phyloP scores from a whole-genome alignment of 257 asterid species.

The Eustoma russellianum region DNA sequence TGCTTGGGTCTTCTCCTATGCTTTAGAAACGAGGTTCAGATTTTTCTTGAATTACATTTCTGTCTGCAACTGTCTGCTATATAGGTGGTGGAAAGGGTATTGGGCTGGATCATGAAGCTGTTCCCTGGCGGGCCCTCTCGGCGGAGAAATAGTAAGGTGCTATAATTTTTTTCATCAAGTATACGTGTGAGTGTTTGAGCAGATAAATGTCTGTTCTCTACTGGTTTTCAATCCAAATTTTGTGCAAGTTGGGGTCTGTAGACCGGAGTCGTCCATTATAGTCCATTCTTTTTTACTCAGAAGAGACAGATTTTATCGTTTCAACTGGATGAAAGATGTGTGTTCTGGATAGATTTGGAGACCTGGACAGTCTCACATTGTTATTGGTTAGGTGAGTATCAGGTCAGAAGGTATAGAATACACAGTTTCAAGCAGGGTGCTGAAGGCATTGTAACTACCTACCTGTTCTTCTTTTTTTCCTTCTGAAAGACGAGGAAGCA shows the following conservation, averaged over 20 bases:
- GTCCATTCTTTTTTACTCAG: conserved; percentile 38
- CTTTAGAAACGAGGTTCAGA: too few relatives aligned
- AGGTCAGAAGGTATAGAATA: background rate
- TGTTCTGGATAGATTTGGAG: too few relatives aligned
- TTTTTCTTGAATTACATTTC: background rate
- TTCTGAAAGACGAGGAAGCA: too few relatives aligned
- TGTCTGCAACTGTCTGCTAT: background rate
- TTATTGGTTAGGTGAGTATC: conserved; percentile 3
- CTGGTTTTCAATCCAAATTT: conserved; percentile 13
- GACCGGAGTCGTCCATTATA: conserved; percentile 27
- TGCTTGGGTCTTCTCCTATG: too few relatives aligned
- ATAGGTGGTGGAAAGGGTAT: conserved; percentile 92
- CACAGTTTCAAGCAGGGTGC: too few relatives aligned
- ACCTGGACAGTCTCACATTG: conserved; percentile 12
- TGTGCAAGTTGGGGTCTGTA: conserved; percentile 37
- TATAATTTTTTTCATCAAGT: conserved; percentile 22
- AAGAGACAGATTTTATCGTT: conserved; percentile 12
- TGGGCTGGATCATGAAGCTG: conserved; percentile 97
- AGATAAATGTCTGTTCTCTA: conserved; percentile 22
- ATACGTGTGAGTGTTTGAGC: conserved; percentile 14
- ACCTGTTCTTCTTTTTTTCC: too few relatives aligned
- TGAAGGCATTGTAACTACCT: too few relatives aligned
- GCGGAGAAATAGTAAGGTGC: conserved; percentile 68
- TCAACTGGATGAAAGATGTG: conserved; percentile 11
- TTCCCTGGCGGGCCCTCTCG: conserved; percentile 95